phyloP scores from a whole-genome alignment of 139 green algal species.

The Chlorella sorokiniana region DNA sequence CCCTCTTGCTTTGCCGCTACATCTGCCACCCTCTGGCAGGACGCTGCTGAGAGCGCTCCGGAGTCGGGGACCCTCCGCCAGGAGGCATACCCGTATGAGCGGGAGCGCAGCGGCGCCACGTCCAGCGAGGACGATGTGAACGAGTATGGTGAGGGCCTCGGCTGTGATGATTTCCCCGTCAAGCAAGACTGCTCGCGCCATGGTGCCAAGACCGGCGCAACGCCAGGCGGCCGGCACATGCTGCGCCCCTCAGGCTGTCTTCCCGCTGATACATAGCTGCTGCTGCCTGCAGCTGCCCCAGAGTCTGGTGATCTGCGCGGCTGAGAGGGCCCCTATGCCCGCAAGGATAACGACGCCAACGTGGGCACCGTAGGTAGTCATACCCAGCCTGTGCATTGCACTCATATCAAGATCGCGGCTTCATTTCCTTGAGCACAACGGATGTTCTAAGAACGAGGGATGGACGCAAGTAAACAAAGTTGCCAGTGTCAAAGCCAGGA shows the following conservation, averaged over 20 bases:
- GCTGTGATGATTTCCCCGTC: no score
- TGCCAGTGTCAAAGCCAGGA: no score
- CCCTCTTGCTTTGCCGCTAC: not conserved
- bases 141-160: not conserved
- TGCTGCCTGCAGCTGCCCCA: not conserved
- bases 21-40: not conserved
- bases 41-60: not conserved
- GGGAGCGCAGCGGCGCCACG: not conserved
- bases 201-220: not conserved
- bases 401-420: no score
- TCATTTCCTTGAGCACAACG: no score
- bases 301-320: not conserved
- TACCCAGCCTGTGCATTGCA: no score
- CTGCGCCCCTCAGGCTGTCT: not conserved
- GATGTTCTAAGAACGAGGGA: no score
- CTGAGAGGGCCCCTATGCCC: no score
- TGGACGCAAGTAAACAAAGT: no score
- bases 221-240: not conserved
- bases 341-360: no score
- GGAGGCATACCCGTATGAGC: not conserved
- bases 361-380: no score
- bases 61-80: slow-evolving; percentile 3
- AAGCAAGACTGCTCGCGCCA: not conserved
- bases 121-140: slow-evolving; percentile 1
- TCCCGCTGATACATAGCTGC: not conserved